phyloP scores from a whole-genome alignment of 2,329 filamentous ascomycete species.

The Myriosclerotinia curreyana region DNA sequence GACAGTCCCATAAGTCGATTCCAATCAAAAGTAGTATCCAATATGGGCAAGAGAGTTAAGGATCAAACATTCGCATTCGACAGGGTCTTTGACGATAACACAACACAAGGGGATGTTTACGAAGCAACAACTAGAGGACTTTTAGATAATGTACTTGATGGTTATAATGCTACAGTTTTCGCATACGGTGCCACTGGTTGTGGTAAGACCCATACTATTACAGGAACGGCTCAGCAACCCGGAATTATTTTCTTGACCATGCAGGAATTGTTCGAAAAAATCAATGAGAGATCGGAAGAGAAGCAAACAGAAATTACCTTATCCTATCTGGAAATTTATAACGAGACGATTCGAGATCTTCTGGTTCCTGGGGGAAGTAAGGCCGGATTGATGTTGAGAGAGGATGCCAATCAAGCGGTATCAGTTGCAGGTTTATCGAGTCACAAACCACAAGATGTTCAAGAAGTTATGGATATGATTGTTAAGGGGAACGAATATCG shows the following conservation, averaged over 20 bases:
- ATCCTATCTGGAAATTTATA: constrained; percentile 98
- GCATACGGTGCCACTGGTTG: constrained; percentile 97
- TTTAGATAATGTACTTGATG: constrained; percentile 93
- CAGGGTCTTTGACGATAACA: constrained; percentile 93
- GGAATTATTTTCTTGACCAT: constrained; percentile 99
- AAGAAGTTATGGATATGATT: constrained; percentile 99
- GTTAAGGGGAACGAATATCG: constrained; percentile 90
- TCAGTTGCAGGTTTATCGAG: constrained; percentile 88
- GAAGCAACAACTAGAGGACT: constrained; percentile 85
- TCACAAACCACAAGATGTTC: constrained; percentile 84
- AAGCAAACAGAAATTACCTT: constrained; percentile 88
- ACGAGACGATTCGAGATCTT: constrained; percentile 95
- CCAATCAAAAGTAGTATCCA: constrained; percentile 72
- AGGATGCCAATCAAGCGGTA: constrained; percentile 90
- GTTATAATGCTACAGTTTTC: constrained; percentile 98
- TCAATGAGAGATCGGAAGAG: constrained; percentile 78
- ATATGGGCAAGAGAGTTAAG: constrained; percentile 84
- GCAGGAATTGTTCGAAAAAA: constrained; percentile 97
- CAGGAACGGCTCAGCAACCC: constrained; percentile 84
- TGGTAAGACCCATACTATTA: constrained; percentile 98
- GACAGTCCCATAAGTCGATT: constrained; percentile 90
- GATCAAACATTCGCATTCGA: constrained; percentile 98
- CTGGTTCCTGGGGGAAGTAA: constrained; percentile 78
- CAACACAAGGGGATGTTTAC: constrained; percentile 88
- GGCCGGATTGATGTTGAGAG: constrained; percentile 82